Percentiles rank a stretch among this genome's conserved stretches.
Conservation (phyloP, 768 basidiomycete species). For the Serendipita vermifera region DNA sequence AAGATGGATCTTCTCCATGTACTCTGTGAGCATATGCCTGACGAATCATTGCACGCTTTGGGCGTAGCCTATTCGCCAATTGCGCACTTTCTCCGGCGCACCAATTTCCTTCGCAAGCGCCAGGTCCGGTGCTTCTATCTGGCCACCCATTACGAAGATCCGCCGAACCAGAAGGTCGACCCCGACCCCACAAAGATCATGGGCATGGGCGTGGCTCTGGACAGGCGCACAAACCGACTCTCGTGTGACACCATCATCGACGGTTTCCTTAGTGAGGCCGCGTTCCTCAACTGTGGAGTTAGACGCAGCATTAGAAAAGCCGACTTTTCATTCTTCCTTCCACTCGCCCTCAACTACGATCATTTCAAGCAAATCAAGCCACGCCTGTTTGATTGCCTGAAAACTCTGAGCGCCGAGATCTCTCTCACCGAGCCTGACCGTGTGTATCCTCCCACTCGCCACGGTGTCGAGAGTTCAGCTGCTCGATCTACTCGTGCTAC, state of each 20-base stretch:
- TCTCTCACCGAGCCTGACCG: not conserved
- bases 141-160: not conserved
- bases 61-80: not conserved
- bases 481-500: not conserved
- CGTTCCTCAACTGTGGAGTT: constrained; percentile 3
- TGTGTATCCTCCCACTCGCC: no score
- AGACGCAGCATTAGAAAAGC: not conserved
- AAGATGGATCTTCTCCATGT: constrained; percentile 4
- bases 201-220: not conserved
- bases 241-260: not conserved
- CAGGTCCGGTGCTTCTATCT: constrained; percentile 4
- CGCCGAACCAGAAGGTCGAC: not conserved
- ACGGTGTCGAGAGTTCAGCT: not conserved
- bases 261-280: not conserved
- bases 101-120: not conserved
- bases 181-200: not conserved
- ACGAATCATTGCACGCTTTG: constrained; percentile 4
- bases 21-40: constrained; percentile 5
- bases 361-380: constrained; percentile 5
- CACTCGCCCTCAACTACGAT: not conserved
- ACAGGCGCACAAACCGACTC: not conserved
- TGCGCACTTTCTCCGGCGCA: not conserved
- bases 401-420: not conserved
- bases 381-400: constrained; percentile 2
- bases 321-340: not conserved